These are phyloP conservation scores for Fusarium concolor DNA, from an alignment of 2,329 filamentous ascomycete species.

Conservation along the genomic window DNA sequence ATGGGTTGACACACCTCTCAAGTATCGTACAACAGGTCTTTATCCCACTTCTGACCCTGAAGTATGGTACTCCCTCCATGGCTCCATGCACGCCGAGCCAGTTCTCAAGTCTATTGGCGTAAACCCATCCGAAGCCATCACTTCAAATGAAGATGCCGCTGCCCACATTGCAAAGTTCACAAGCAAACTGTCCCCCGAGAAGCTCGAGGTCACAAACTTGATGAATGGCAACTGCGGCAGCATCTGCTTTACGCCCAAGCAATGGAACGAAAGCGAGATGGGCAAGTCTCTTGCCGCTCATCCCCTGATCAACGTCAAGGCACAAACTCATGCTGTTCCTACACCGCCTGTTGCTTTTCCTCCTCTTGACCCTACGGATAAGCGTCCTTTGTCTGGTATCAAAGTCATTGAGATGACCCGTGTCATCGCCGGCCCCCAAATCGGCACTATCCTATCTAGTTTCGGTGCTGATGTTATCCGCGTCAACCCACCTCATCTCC, in stretches of 20 bases:
- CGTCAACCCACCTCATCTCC: constrained; percentile 15
- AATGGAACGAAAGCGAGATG: constrained; percentile 30
- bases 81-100: constrained; percentile 59
- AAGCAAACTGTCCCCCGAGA: constrained; percentile 38
- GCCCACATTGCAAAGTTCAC: constrained; percentile 35
- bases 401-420: constrained; percentile 27
- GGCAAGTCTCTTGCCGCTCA: constrained; percentile 21
- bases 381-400: constrained; percentile 1
- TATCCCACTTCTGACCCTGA: constrained; percentile 60
- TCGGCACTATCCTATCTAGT: constrained; percentile 13
- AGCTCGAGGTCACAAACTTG: constrained; percentile 17
- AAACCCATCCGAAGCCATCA: background rate
- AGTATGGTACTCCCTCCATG: constrained; percentile 64
- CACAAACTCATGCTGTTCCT: constrained; percentile 12
- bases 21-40: constrained; percentile 48
- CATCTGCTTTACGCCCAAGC: constrained; percentile 16
- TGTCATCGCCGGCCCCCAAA: constrained; percentile 21
- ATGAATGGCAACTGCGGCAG: constrained; percentile 18
- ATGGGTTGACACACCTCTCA: constrained; percentile 23
- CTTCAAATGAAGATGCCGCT: constrained; percentile 45
- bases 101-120: constrained; percentile 61
- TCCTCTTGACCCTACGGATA: background rate
- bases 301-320: constrained; percentile 8
- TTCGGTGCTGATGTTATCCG: constrained; percentile 19
- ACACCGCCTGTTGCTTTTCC: constrained; percentile 6